Conservation (phyloP, 768 basidiomycete genomes). For the Hericium alpestre region DNA sequence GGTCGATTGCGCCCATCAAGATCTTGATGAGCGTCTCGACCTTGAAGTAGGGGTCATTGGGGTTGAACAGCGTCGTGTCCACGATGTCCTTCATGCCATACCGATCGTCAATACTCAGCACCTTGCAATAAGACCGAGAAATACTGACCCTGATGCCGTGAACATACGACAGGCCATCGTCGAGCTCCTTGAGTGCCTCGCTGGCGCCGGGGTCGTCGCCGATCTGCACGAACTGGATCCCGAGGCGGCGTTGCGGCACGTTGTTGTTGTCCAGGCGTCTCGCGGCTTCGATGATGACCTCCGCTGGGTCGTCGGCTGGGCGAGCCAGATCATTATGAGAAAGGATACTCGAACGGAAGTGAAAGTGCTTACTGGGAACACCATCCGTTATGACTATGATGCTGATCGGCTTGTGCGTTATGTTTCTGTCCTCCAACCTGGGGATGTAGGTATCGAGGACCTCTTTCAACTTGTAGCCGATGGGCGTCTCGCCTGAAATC, state of each 20-base stretch:
- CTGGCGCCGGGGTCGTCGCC: conserved; percentile 19
- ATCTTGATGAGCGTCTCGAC: conserved; percentile 7
- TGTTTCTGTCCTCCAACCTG: too few relatives aligned
- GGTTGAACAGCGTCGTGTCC: conserved; percentile 6
- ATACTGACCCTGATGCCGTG: conserved; percentile 17
- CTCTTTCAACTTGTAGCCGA: too few relatives aligned
- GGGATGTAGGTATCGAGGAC: too few relatives aligned
- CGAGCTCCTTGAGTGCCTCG: conserved; percentile 16
- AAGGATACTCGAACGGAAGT: neutral
- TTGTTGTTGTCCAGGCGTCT: conserved; percentile 19
- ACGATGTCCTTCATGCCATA: conserved; percentile 8
- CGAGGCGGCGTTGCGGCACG: conserved; percentile 21
- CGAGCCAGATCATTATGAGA: neutral
- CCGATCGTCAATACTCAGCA: too few relatives aligned
- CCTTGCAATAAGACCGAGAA: neutral
- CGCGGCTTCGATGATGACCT: conserved; percentile 5
- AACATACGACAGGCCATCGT: neutral
- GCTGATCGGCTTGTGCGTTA: conserved; percentile 18
- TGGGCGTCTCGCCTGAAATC: too few relatives aligned
- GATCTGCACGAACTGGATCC: conserved; percentile 29
- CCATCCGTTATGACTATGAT: conserved; percentile 26
- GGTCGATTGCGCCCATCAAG: conserved; percentile 6
- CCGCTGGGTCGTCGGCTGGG: conserved; percentile 7
- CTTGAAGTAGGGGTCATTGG: conserved; percentile 6
- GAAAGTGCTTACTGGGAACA: conserved; percentile 23